Evolutionary conservation across 1,284 basidiomycete species (phyloP).

Genomic region (Trichosporon inkin): DNA sequence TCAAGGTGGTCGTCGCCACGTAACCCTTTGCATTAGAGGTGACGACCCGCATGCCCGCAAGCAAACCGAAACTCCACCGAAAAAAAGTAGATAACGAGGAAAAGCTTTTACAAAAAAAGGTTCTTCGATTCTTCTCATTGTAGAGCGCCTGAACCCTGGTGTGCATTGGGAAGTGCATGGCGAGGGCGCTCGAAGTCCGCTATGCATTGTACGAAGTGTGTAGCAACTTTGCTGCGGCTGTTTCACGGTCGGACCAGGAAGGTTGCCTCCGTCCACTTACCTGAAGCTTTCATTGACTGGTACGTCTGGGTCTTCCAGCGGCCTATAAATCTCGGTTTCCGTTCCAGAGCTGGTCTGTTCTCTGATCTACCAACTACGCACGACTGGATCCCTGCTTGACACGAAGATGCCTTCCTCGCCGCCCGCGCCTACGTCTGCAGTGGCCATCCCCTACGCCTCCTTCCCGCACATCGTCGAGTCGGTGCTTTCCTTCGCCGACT

Average conservation of each 20-base stretch:
- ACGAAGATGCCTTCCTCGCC: background rate
- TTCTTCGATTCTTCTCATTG: background rate
- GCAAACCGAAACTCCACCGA: background rate
- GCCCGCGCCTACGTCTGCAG: background rate
- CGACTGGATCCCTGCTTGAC: too few species aligned
- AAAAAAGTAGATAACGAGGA: background rate
- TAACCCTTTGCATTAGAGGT: background rate
- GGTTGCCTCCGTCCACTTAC: too few species aligned
- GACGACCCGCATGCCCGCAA: background rate
- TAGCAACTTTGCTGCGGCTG: background rate
- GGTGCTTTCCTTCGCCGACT: background rate
- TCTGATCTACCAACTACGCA: too few species aligned
- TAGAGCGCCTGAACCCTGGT: background rate
- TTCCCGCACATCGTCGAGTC: background rate
- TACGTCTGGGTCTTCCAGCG: too few species aligned
- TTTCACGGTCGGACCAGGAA: too few species aligned
- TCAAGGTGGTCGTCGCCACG: background rate
- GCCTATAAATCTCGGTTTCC: too few species aligned
- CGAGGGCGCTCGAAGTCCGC: background rate
- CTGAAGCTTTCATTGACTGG: too few species aligned
- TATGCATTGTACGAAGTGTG: constrained; percentile 4
- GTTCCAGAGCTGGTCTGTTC: too few species aligned
- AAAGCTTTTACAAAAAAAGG: constrained; percentile 3
- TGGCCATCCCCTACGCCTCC: background rate
- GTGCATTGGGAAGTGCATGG: constrained; percentile 8